Conservation (phyloP, 805 yeast genomes). For the Starmerella roubikii region DNA sequence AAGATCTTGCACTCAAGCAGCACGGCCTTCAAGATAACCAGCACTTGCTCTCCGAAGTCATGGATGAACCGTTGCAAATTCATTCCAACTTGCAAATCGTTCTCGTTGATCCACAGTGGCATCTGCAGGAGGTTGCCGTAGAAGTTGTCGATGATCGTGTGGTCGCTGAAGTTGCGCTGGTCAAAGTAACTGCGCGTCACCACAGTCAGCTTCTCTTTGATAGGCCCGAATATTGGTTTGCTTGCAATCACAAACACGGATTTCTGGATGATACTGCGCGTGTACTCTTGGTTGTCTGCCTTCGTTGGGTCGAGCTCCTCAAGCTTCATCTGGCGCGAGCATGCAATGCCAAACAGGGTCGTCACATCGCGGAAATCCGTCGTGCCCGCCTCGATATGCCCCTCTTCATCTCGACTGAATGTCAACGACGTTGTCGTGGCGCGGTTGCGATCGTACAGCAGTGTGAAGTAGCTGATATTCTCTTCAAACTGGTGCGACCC, state of each 20-base stretch:
- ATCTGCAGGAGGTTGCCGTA: slow-evolving; percentile 42
- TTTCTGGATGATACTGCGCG: slow-evolving; percentile 82
- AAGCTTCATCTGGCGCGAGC: slow-evolving; percentile 70
- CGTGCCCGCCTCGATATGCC: slow-evolving; percentile 28
- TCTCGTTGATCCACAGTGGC: slow-evolving; percentile 31
- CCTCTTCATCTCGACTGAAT: slow-evolving; percentile 29
- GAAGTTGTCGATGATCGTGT: slow-evolving; percentile 49
- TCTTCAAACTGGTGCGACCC: slow-evolving; percentile 91
- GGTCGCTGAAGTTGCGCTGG: slow-evolving; percentile 66
- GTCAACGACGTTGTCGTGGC: slow-evolving; percentile 34
- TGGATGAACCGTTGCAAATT: slow-evolving; percentile 51
- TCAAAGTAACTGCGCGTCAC: slow-evolving; percentile 76
- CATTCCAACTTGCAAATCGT: slow-evolving; percentile 60
- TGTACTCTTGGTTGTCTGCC: slow-evolving; percentile 37
- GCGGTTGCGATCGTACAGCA: slow-evolving; percentile 49
- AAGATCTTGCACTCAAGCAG: slow-evolving; percentile 61
- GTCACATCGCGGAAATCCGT: slow-evolving; percentile 33
- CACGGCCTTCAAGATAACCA: slow-evolving; percentile 63
- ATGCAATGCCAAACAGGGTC: slow-evolving; percentile 88
- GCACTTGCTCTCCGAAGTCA: slow-evolving; percentile 42
- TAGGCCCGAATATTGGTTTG: slow-evolving; percentile 72
- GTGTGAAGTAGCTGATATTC: slow-evolving; percentile 79
- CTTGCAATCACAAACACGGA: slow-evolving; percentile 75
- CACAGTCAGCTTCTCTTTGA: slow-evolving; percentile 79
- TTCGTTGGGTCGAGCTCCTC: slow-evolving; percentile 39